These are phyloP conservation scores for Stagonosporopsis chrysanthemi DNA, from an alignment of 2,329 filamentous ascomycete species.

Conservation along the genomic window DNA sequence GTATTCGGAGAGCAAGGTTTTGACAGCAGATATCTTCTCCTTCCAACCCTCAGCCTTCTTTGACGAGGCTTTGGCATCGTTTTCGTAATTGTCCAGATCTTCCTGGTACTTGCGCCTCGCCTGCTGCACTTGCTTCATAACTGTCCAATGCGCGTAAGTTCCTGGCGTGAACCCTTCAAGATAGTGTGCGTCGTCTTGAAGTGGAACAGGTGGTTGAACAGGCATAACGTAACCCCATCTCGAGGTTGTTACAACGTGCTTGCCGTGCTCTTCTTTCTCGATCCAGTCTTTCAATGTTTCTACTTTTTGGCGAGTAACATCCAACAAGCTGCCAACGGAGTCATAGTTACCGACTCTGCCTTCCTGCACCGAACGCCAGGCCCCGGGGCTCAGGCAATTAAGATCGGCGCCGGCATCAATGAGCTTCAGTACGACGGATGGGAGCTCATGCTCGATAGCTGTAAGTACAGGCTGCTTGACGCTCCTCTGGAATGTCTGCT, in stretches of 20 bases:
- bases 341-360: slow-evolving; percentile 42
- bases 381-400: slow-evolving; percentile 62
- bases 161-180: slow-evolving; percentile 59
- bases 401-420: slow-evolving; percentile 71
- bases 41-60: slow-evolving; percentile 37
- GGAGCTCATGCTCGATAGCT: slow-evolving; percentile 63
- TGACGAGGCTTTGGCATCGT: slow-evolving; percentile 27
- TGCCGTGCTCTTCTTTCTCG: slow-evolving; percentile 9
- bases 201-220: slow-evolving; percentile 20
- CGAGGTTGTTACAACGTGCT: not conserved
- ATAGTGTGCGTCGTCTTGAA: slow-evolving; percentile 58
- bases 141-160: slow-evolving; percentile 67
- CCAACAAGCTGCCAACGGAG: slow-evolving; percentile 62
- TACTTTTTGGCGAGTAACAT: slow-evolving; percentile 65
- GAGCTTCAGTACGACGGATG: slow-evolving; percentile 64
- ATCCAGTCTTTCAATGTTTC: slow-evolving; percentile 27
- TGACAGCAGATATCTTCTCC: slow-evolving; percentile 66
- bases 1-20: slow-evolving; percentile 60
- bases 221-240: not conserved
- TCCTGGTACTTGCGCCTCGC: slow-evolving; percentile 51
- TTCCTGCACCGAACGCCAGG: slow-evolving; percentile 43
- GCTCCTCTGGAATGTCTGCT: slow-evolving; percentile 56
- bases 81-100: slow-evolving; percentile 41
- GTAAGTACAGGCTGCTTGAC: slow-evolving; percentile 71
- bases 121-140: slow-evolving; percentile 51